Conservation (phyloP, 2,329 filamentous ascomycete species). For the Ceratocystis albifundus region DNA sequence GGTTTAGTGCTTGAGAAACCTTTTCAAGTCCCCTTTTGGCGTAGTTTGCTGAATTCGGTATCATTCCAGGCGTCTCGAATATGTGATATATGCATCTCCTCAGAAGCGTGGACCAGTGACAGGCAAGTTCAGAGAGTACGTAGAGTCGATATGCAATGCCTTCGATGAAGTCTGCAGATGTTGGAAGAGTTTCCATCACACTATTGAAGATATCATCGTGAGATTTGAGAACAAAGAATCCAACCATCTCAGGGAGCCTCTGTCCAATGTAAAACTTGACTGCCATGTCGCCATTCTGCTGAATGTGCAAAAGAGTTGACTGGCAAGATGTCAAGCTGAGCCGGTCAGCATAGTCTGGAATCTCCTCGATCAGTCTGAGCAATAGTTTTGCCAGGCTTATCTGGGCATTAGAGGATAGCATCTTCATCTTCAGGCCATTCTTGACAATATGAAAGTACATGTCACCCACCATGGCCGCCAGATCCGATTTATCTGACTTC, state of each 20-base stretch:
- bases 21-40: slow-evolving; percentile 58
- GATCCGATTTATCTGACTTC: slow-evolving; percentile 45
- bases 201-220: slow-evolving; percentile 81
- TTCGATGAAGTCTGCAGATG: slow-evolving; percentile 58
- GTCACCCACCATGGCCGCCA: slow-evolving; percentile 58
- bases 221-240: slow-evolving; percentile 65
- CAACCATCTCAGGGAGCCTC: slow-evolving; percentile 62
- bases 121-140: slow-evolving; percentile 64
- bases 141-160: slow-evolving; percentile 76
- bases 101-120: slow-evolving; percentile 73
- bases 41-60: slow-evolving; percentile 53
- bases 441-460: slow-evolving; percentile 70
- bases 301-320: slow-evolving; percentile 62
- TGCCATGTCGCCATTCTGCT: slow-evolving; percentile 52
- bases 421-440: slow-evolving; percentile 52
- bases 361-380: slow-evolving; percentile 53
- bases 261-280: slow-evolving; percentile 68
- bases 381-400: slow-evolving; percentile 57
- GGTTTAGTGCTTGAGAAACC: slow-evolving; percentile 53
- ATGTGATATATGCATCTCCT: slow-evolving; percentile 85
- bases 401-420: slow-evolving; percentile 59
- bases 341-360: slow-evolving; percentile 54
- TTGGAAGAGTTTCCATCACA: slow-evolving; percentile 66
- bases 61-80: slow-evolving; percentile 74
- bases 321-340: slow-evolving; percentile 48